A percentile compares a stretch with the other conserved stretches of the same genome.
Evolutionary conservation across 2,329 filamentous ascomycete genomes (phyloP).

Genomic region (Aureobasidium sp.): DNA sequence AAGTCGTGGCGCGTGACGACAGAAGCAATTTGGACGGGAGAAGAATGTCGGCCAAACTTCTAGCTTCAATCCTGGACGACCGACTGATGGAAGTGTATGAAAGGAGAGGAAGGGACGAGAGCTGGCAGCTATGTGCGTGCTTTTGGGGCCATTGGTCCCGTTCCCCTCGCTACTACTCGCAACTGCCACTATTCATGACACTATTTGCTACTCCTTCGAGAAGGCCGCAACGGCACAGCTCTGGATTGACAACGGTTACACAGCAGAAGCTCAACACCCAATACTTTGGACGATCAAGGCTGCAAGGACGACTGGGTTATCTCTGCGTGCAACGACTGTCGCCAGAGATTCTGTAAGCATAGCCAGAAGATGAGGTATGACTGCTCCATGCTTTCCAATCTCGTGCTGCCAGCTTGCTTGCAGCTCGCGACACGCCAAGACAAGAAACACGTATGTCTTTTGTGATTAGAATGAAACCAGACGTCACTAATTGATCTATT

Average conservation of each 20-base stretch:
- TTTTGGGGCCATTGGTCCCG: conserved; percentile 8
- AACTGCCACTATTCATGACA: conserved; percentile 13
- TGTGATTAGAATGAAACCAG: background rate
- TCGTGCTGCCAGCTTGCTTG: background rate
- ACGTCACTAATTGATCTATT: no score
- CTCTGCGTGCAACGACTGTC: background rate
- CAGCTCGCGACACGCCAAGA: background rate
- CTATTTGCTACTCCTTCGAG: conserved; percentile 13
- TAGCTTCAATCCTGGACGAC: background rate
- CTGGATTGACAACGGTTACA: conserved; percentile 13
- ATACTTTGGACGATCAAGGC: background rate
- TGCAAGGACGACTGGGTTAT: background rate
- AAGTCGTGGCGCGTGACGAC: conserved; percentile 12
- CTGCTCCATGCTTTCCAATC: background rate
- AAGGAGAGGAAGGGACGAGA: background rate
- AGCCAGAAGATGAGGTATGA: background rate
- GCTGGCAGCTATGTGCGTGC: background rate
- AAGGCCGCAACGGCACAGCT: conserved; percentile 8
- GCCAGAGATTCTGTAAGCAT: background rate
- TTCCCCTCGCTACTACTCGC: conserved; percentile 12
- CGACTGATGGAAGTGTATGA: background rate
- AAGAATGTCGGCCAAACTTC: background rate
- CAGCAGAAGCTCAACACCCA: conserved; percentile 3
- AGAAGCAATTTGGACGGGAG: conserved; percentile 6
- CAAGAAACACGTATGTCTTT: background rate